These are phyloP conservation scores for Suillus alpinus DNA, from an alignment of 768 basidiomycete species.

Conservation along the genomic window DNA sequence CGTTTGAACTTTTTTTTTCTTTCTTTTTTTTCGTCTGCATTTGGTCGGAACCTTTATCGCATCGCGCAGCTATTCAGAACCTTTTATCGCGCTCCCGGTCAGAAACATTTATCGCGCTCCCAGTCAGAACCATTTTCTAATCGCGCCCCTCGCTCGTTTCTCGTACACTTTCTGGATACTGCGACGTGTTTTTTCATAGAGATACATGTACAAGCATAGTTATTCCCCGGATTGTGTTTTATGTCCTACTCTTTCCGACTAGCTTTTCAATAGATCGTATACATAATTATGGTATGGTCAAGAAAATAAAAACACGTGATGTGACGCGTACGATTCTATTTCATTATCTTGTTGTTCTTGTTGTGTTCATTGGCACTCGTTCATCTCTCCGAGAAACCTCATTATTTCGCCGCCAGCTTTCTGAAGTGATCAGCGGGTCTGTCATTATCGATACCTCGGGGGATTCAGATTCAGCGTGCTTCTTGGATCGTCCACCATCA, in stretches of 20 bases:
- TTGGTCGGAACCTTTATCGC: not conserved
- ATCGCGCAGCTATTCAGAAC: not conserved
- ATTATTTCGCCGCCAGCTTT: slow-evolving; percentile 3
- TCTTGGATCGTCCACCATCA: not conserved
- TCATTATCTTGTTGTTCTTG: too few species aligned
- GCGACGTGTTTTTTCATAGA: not conserved
- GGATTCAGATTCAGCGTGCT: not conserved
- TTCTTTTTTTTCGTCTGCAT: not conserved
- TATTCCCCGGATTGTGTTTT: not conserved
- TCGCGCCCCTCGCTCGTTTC: not conserved
- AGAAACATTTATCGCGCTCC: too few species aligned
- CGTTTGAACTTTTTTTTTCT: not conserved
- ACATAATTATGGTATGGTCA: not conserved
- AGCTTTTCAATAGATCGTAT: not conserved
- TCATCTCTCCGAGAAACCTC: not conserved
- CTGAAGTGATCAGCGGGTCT: slow-evolving; percentile 26
- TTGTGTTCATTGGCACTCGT: not conserved
- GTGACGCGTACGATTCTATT: too few species aligned
- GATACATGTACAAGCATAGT: not conserved
- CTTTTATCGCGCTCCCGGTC: too few species aligned
- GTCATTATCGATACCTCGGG: slow-evolving; percentile 8
- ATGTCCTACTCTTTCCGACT: not conserved
- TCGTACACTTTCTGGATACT: not conserved
- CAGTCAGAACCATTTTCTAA: too few species aligned
- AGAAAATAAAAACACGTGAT: slow-evolving; percentile 5